These are phyloP conservation scores for Albugo candida DNA, from an alignment of 352 stramenopile species.

Conservation along the genomic window DNA sequence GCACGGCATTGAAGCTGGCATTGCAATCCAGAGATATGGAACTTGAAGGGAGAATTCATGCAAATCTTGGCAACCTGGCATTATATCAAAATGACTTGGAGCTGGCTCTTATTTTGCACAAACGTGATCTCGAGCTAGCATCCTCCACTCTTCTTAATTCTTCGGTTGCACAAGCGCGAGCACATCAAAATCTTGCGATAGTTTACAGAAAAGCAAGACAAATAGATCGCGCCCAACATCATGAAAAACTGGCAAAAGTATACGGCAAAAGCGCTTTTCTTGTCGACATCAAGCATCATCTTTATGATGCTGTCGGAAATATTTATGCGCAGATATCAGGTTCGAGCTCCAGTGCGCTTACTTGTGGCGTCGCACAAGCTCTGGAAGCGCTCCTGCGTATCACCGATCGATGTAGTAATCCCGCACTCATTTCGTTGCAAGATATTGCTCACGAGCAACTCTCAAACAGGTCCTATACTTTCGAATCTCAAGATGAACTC, in stretches of 20 bases:
- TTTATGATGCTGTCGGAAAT: conserved; percentile 26
- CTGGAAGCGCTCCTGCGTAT: too few relatives aligned
- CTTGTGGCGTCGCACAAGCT: too few relatives aligned
- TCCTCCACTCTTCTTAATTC: conserved; percentile 18
- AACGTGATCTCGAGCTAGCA: conserved; percentile 26
- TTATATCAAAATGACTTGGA: conserved; percentile 25
- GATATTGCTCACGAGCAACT: too few relatives aligned
- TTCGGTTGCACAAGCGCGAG: conserved; percentile 25
- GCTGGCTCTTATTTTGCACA: conserved; percentile 36
- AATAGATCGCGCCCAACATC: too few relatives aligned
- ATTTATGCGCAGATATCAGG: conserved; percentile 33
- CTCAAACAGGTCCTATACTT: too few relatives aligned
- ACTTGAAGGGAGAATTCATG: conserved; percentile 49
- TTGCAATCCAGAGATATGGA: conserved; percentile 26
- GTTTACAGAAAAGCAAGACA: conserved; percentile 19
- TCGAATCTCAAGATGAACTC: too few relatives aligned
- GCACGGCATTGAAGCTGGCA: conserved; percentile 36
- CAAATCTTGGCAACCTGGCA: conserved; percentile 60
- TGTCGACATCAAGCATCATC: conserved; percentile 25
- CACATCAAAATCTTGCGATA: conserved; percentile 48
- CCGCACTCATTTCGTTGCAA: too few relatives aligned
- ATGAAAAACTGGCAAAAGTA: too few relatives aligned
- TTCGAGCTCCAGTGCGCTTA: conserved; percentile 12
- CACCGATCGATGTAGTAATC: too few relatives aligned
- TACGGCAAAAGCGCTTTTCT: conserved; percentile 17